Evolutionary conservation across 2,329 filamentous ascomycete species (phyloP), one percentile per base, ranked within the genome.

Genomic region (Colletotrichum sp.): DNA sequence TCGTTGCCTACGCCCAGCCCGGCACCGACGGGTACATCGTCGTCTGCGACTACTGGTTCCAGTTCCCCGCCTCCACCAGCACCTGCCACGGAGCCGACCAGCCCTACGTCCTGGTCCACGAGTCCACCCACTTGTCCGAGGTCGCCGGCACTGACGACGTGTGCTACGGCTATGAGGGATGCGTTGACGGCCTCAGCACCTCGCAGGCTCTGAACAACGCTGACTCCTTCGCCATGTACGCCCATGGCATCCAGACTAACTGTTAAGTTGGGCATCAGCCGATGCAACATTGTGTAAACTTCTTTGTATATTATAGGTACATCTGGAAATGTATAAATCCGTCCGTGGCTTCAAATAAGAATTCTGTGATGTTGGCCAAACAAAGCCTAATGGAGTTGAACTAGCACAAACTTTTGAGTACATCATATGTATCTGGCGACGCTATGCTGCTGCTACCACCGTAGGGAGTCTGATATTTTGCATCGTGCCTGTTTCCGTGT

Each of bases 91-190:
- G 79, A 2, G 59, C 71, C 21, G 74, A 76, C 64, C 90, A 92
- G 84, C 90, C 90, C 5, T 92, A 89, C 16, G 94, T 92, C 16
- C 88, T 88, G 32, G 82, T 94, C 16, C 93, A 94, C 79, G 93
- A 94, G 86, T 85, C 88, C 78, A 93, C 92, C 6, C 93, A 94
- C 80, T 77, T 89, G 86, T 89, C n/a, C 83, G 88, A 80, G 87
- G 84, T 83, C 76, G 90, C 90, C 68, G 90, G 90, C 9, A 93
- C 92, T 8, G 59, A 67, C 9, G 74, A 76, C n/a, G 77, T 77
- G 36, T 75, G 73, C 43, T 78, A 78, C 67, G 76, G 76, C n/a
- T 77, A 77, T 56, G 85, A 84, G 36, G 61, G 73, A 26, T 70
- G 55, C n/a, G 58, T 77, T 36, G 61, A 67, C 32, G 43, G 56